These are phyloP conservation scores for Kandelia obovata DNA, from an alignment of 345 rosid genomes.

Conservation along the genomic window DNA sequence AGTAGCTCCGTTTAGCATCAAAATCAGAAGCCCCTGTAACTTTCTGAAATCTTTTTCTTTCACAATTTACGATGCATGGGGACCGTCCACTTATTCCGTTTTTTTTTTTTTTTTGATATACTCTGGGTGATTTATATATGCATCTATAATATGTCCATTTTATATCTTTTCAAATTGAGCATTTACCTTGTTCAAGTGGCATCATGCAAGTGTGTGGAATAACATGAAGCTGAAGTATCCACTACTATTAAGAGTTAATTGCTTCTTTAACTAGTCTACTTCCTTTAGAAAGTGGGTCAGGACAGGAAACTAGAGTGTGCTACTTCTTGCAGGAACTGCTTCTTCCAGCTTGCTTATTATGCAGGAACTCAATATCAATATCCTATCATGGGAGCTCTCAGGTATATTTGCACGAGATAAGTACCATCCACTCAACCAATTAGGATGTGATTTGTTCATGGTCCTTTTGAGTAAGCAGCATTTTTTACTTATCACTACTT, in stretches of 20 bases:
- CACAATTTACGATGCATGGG: too few relatives aligned
- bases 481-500: too few relatives aligned
- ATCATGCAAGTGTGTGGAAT: constrained; percentile 80
- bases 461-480: background rate
- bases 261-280: constrained; percentile 14
- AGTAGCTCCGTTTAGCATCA: too few relatives aligned
- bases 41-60: too few relatives aligned
- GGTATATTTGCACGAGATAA: constrained; percentile 12
- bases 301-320: constrained; percentile 83
- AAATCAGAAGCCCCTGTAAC: too few relatives aligned
- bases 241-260: constrained; percentile 1
- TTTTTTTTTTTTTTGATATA: too few relatives aligned
- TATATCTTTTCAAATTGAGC: constrained; percentile 38
- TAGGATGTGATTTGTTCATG: background rate
- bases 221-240: background rate
- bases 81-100: too few relatives aligned
- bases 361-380: constrained; percentile 90
- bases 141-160: constrained; percentile 2
- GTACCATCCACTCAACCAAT: background rate
- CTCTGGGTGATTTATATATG: too few relatives aligned
- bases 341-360: constrained; percentile 78
- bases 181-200: constrained; percentile 85
- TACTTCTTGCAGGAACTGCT: constrained; percentile 77
- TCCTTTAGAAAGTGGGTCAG: constrained; percentile 74
- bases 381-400: constrained; percentile 94